A percentile compares a stretch with the other conserved stretches of the same genome.
Conservation (phyloP, 2,329 filamentous ascomycete genomes). For the Podosphaera xanthii region DNA sequence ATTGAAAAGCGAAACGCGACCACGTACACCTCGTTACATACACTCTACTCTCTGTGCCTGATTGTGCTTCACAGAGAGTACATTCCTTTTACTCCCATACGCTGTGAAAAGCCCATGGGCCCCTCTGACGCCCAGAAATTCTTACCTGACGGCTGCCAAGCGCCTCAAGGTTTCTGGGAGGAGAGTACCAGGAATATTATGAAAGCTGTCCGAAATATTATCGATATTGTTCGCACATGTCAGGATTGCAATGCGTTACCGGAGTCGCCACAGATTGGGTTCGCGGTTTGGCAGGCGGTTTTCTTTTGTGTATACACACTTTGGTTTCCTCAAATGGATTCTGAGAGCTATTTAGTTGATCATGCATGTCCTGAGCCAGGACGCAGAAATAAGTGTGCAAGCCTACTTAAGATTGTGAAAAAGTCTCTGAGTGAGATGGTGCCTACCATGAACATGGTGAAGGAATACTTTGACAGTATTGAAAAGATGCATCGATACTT, state of each 20-base stretch:
- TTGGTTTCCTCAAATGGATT: slow-evolving; percentile 48
- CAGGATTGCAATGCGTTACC: slow-evolving; percentile 32
- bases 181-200: slow-evolving; percentile 39
- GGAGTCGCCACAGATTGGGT: slow-evolving; percentile 44
- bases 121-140: slow-evolving; percentile 37
- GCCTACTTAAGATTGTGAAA: slow-evolving; percentile 21
- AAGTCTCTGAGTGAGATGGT: slow-evolving; percentile 29
- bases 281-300: slow-evolving; percentile 42
- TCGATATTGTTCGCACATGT: slow-evolving; percentile 39
- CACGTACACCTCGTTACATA: slow-evolving; percentile 43
- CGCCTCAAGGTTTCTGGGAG: slow-evolving; percentile 36
- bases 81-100: slow-evolving; percentile 39
- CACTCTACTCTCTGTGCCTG: slow-evolving; percentile 38
- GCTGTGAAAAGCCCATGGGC: slow-evolving; percentile 24
- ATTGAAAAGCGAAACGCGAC: slow-evolving; percentile 39
- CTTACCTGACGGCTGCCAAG: slow-evolving; percentile 21
- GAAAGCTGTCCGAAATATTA: slow-evolving; percentile 35
- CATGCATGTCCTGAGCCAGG: neutral
- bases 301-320: slow-evolving; percentile 43
- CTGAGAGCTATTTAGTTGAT: slow-evolving; percentile 26
- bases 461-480: slow-evolving; percentile 30
- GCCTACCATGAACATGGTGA: slow-evolving; percentile 30
- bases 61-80: slow-evolving; percentile 49
- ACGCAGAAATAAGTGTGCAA: slow-evolving; percentile 1
- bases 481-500: slow-evolving; percentile 31